phyloP scores from a whole-genome alignment of 1,284 basidiomycete genomes.

The Sporisorium iseilematis-ciliati region DNA sequence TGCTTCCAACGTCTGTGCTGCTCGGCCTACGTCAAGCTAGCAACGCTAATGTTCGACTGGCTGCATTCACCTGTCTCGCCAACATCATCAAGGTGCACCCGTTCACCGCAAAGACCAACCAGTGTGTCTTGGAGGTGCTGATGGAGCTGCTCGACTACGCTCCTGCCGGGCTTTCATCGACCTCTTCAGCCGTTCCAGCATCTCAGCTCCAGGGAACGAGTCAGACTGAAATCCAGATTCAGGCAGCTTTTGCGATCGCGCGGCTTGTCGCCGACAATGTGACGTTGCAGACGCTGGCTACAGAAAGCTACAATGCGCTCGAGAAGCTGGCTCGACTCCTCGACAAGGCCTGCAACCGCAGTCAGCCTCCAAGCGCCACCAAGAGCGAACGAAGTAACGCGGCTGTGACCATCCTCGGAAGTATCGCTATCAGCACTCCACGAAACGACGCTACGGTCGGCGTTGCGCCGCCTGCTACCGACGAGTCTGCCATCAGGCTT shows the following conservation, averaged over 20 bases:
- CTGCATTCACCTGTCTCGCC: constrained; percentile 60
- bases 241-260: constrained; percentile 61
- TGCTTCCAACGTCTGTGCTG: constrained; percentile 56
- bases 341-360: constrained; percentile 36
- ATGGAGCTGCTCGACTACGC: constrained; percentile 58
- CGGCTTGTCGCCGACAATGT: constrained; percentile 56
- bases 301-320: constrained; percentile 52
- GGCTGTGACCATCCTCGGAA: constrained; percentile 14
- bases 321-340: constrained; percentile 45
- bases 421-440: constrained; percentile 21
- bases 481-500: constrained; percentile 55
- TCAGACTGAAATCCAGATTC: constrained; percentile 55
- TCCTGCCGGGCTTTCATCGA: constrained; percentile 13
- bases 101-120: constrained; percentile 56
- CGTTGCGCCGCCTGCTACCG: constrained; percentile 33
- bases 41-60: constrained; percentile 55
- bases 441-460: constrained; percentile 27
- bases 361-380: constrained; percentile 13
- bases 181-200: constrained; percentile 3
- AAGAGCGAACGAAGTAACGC: constrained; percentile 18
- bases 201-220: constrained; percentile 27
- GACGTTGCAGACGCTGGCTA: constrained; percentile 52
- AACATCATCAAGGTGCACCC: constrained; percentile 62
- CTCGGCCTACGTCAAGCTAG: constrained; percentile 50
- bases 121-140: constrained; percentile 59